Evolutionary conservation across 768 basidiomycete genomes (phyloP), one percentile per base, ranked within the genome.

Genomic region (Pisolithus sp.): DNA sequence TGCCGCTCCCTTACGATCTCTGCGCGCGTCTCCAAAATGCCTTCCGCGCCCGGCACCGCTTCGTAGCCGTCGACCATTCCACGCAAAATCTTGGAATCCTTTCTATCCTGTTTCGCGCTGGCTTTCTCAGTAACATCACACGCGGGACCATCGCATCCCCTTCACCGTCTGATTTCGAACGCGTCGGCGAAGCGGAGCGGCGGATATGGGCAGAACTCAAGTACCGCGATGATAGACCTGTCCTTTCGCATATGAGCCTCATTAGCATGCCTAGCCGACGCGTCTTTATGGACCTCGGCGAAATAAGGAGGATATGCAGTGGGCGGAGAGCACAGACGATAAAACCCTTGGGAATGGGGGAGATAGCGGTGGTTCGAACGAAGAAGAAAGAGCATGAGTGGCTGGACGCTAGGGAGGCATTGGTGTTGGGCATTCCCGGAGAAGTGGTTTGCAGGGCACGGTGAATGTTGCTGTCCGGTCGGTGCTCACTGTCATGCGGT

Each of bases 131-230:
- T 49, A 85, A 77, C 63, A 60, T 98, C 53, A 87, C 90, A 2
- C 83, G 91, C 26, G 93, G 93, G 3, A 88, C 89, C 30, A 68
- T 80, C 53, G 69, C 75, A 7, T 71, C 73, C 0, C 82, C 93
- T 2, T 78, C 78, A 17, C 93, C 93, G 0, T 55, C 62, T 4
- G 74, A 73, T 12, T 97, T 93, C 65, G 60, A 73, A 51, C 56
- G 62, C 2, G 83, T 77, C 10, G 72, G 76, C 54, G 81, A 85
- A 28, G 76, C 83, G 1, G 77, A 92, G 51, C 78, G 78, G 30
- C 82, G 93, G 36, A 89, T 98, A 69, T 96, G 95, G 93, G 90
- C 90, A 2, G 82, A 85, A 47, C 82, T 97, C 57, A 99, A 99
- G 71, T 94, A 95, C 72, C 81, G 95, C 46, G 83, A 91, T 59